Base-by-base conservation (phyloP, 306 rosid genomes). In the Nissolia schottii region DNA sequence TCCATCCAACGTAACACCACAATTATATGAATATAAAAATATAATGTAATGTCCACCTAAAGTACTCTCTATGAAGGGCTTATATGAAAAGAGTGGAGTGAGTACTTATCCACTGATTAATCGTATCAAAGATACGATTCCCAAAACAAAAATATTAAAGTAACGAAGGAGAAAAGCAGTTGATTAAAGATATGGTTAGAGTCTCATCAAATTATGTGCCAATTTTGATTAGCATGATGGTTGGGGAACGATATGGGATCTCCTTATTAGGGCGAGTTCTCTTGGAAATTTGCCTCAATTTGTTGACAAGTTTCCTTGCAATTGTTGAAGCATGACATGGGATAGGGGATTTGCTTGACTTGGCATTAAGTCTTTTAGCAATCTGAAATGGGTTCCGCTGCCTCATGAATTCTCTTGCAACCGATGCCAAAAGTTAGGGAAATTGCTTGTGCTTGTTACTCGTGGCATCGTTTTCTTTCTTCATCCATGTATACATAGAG, bases 81-180 rank as follows among this genome's bases (percentile, higher is more conserved):
- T 46, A n/a, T 24, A 48, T 68, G 35, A 53, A 72, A 77, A 54
- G 65, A 50, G n/a, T n/a, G 45, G 14, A 32, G 24, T 70, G 49
- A 57, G 81, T 78, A 69, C 73, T 70, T 64, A 83, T 79, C 81
- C 77, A 75, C 31, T 14, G 29, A 31, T 50, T 69, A 75, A 78
- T 63, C 49, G 67, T 13, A 75, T 79, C 78, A 58, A 58, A 63
- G 83, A 74, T 78, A 82, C 50, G 65, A 20, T 77, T 28, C 79
- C 24, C 58, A 45, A 70, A 67, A 45, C 19, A 73, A 58, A 3
- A 50, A n/a, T 31, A 51, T 16, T 16, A 50, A 74, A 16, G n/a
- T 49, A 37, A 34, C 0, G 12, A 8, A 50, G 7, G 4, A 37
- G 19, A 10, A 7, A 55, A 49, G 10, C 22, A n/a, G n/a, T n/a